These are phyloP conservation scores for Tritrichomonas foetus DNA, from an alignment of 208 protist genomes.

Conservation along the genomic window DNA sequence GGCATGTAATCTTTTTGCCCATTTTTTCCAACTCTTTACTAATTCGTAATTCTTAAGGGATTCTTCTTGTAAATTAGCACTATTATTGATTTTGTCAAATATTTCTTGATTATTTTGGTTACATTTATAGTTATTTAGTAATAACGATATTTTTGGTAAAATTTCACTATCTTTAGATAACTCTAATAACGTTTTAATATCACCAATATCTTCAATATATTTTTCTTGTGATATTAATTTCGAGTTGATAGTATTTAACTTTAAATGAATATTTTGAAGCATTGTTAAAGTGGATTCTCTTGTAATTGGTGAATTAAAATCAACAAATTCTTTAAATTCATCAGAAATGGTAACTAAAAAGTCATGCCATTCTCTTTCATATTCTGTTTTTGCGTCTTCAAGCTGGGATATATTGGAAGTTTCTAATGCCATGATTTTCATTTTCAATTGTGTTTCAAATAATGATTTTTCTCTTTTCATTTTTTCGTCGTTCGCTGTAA, in stretches of 20 bases:
- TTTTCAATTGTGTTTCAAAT: neutral
- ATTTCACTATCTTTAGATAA: neutral
- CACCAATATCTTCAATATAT: neutral
- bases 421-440: neutral
- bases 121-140: neutral
- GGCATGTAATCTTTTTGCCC: neutral
- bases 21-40: neutral
- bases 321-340: neutral
- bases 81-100: neutral
- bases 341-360: neutral
- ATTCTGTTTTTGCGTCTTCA: neutral
- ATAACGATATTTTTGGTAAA: neutral
- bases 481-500: no score
- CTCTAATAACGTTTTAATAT: neutral
- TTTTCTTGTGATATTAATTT: neutral
- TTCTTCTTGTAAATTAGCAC: neutral
- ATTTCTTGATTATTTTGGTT: neutral
- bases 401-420: neutral
- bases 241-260: neutral
- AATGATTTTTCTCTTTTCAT: neutral
- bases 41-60: neutral
- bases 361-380: neutral
- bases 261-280: neutral
- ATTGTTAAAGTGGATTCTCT: neutral
- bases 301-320: neutral